Percentiles rank a stretch among this genome's conserved stretches.
These are phyloP conservation scores for Paracorniculantispora psalliotae DNA, from an alignment of 2,329 filamentous ascomycete species.

Conservation along the genomic window DNA sequence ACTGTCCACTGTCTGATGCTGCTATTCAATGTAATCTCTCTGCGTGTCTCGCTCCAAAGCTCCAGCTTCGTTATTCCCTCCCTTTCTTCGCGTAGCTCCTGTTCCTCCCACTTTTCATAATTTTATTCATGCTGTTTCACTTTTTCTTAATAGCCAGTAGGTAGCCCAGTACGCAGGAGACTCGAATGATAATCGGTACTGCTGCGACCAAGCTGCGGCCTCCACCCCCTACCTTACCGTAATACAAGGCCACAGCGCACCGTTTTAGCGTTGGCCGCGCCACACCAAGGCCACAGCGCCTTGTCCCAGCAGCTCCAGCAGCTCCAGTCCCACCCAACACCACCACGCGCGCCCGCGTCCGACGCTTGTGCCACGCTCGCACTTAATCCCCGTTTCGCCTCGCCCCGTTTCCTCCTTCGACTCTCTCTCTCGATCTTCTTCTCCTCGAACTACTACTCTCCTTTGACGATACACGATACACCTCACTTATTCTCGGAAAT, in stretches of 20 bases:
- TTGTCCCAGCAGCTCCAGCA: background rate
- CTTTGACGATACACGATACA: no score
- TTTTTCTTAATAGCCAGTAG: no score
- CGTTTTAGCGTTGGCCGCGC: background rate
- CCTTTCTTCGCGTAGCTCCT: background rate
- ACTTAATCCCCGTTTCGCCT: constrained; percentile 7
- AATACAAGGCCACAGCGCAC: background rate
- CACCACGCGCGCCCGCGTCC: background rate
- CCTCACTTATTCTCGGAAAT: no score
- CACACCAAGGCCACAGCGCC: background rate
- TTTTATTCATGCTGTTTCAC: background rate
- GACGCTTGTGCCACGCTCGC: constrained; percentile 1
- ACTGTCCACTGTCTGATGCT: no score
- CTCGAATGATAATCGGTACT: no score
- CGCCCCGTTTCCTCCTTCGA: no score
- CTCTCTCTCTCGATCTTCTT: no score
- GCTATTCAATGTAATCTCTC: constrained; percentile 1
- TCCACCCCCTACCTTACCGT: constrained; percentile 5
- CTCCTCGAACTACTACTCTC: no score
- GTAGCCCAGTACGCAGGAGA: no score
- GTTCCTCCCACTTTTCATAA: background rate
- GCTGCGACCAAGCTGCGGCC: constrained; percentile 9
- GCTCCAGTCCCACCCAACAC: background rate
- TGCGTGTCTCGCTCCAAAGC: background rate
- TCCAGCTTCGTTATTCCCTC: background rate